A percentile compares a stretch with the other conserved stretches of the same genome.
Evolutionary conservation across 2,329 filamentous ascomycete genomes (phyloP).

Genomic region (Pezicula carpinea): DNA sequence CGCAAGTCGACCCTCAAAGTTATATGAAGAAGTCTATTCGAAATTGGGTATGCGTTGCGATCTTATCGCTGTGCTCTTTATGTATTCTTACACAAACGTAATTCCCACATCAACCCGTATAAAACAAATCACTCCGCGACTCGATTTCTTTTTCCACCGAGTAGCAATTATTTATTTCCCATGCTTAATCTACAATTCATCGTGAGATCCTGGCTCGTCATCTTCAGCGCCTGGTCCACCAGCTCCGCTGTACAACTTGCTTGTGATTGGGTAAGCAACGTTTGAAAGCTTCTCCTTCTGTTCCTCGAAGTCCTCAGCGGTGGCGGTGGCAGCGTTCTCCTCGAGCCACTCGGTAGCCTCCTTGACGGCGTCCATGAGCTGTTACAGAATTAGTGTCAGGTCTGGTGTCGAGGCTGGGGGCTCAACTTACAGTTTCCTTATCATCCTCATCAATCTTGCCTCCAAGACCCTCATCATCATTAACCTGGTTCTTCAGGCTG

Average conservation of each 20-base stretch:
- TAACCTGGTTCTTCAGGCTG: conserved; percentile 98
- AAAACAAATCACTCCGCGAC: too few relatives aligned
- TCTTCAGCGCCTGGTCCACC: conserved; percentile 62
- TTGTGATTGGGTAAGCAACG: conserved; percentile 97
- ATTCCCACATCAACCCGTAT: too few relatives aligned
- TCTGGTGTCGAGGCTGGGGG: not conserved
- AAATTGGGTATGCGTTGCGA: too few relatives aligned
- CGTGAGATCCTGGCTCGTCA: conserved; percentile 65
- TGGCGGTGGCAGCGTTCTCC: conserved; percentile 82
- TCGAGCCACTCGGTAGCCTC: conserved; percentile 96
- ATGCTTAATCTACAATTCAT: conserved; percentile 63
- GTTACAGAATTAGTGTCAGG: conserved; percentile 30
- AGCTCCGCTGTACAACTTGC: conserved; percentile 79
- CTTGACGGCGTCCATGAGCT: conserved; percentile 93
- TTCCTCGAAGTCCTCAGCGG: conserved; percentile 95
- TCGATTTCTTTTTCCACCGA: not conserved
- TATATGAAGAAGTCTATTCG: too few relatives aligned
- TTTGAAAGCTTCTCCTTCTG: conserved; percentile 98
- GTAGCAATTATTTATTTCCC: not conserved
- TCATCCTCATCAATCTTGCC: conserved; percentile 98
- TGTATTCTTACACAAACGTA: too few relatives aligned
- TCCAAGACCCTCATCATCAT: conserved; percentile 92
- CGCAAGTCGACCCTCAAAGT: too few relatives aligned
- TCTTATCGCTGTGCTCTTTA: too few relatives aligned
- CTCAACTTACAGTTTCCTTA: conserved; percentile 77